Base-by-base conservation (phyloP, 805 yeast genomes). In the Barnettozyma sp. region DNA sequence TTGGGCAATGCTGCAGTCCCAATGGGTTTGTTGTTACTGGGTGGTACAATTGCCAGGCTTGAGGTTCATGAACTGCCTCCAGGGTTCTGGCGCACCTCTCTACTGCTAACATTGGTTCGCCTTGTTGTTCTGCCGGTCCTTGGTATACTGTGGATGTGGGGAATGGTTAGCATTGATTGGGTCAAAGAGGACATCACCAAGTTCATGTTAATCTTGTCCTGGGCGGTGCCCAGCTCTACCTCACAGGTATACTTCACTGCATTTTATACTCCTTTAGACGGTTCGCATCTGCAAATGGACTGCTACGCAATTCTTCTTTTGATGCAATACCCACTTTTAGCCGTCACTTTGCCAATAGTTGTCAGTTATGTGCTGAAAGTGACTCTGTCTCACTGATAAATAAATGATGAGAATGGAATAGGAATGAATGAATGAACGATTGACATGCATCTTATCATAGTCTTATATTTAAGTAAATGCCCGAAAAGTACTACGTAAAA, bases 1-100 rank as follows among this genome's bases (percentile, higher is more conserved):
- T 63, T 90, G 7, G 95, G 95, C 0, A 76, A 76, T 19, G 96
- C 96, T 0, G 76, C 83, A 33, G 95, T 90, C 22, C 97, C 97
- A 1, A 58, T 85, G 39, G 97, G 97, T 0, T 63, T 90, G 41
- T 55, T 85, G 30, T 52, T 90, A 40, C 58, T 90, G 20, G 97
- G 97, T 2, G 95, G 90, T 13, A 86, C 95, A 2, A 75, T 90
- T 27, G 82, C 95, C 1, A 63, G 96, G 32, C 66, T 90, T 34
- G 62, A 74, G 42, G 57, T 87, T 15, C 64, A 62, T 6, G 50
- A 63, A 5, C 60, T 87, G 48, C 85, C 88, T 1, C 62, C 66
- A 11, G 90, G 90, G 2, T 79, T 83, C 47, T 76, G 80, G 78
- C 72, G 74, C 48, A 72, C 84, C 0, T 76, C 85, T 0, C 46